Evolutionary conservation across 2,329 filamentous ascomycete genomes (phyloP), one percentile per base, ranked within the genome.

Genomic region (Penicillium fuscoglaucum): DNA sequence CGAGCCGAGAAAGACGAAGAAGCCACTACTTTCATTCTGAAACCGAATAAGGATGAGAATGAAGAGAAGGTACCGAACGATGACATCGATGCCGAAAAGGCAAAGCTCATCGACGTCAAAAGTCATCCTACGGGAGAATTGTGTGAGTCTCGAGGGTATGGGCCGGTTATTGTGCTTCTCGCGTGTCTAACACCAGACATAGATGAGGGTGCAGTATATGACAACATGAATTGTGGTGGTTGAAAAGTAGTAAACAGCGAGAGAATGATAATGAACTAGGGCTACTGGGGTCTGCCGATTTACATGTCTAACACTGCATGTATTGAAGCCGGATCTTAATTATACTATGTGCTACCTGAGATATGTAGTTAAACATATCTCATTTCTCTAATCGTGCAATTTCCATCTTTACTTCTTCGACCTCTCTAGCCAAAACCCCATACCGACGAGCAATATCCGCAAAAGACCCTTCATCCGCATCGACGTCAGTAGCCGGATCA

Each of bases 371-470:
- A 21, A 21, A 21, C n/a, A 10, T 26, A 33, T 9, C 21, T 59
- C 56, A 66, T 45, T 60, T 58, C 12, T 58, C 63, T 19, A 66
- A 46, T 21, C 60, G 57, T 9, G 63, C 65, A 50, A 67, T 67
- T 41, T 76, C 74, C 61, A 63, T 68, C 57, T 66, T 69, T 8
- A 77, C 70, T 6, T 60, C 60, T 47, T 78, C 76, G 7, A 76
- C 69, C 55, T 79, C 75, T 53, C 65, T 68, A 1, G 72, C 68
- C 47, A 79, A 63, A 19, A 65, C 58, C 5, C 71, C 72, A 67
- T 78, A 79, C 41, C 71, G 70, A 45, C 67, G 71, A 29, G 75
- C 72, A 55, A 79, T 72, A 54, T 74, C 72, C 31, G 59, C 61
- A 63, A 79, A 72, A 1, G 71, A 65, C 7, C 66, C 68, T 52